A percentile compares a stretch with the other conserved stretches of the same genome.
Conservation (phyloP, 768 basidiomycete genomes). For the Suillus plorans region DNA sequence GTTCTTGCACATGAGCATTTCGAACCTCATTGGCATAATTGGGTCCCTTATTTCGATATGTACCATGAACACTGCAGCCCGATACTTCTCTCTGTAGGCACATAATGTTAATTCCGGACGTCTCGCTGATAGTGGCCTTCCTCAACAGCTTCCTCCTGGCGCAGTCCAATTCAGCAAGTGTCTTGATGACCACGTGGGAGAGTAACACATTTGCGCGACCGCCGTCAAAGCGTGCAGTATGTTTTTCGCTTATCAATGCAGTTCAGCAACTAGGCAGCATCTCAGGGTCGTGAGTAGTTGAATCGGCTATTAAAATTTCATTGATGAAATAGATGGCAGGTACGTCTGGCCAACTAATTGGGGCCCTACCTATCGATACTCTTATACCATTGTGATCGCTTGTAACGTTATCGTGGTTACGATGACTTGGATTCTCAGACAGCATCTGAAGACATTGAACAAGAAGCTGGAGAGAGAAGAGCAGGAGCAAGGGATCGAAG, state of each 20-base stretch:
- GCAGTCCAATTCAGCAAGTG: slow-evolving; percentile 68
- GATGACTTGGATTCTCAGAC: slow-evolving; percentile 48
- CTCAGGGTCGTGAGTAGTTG: slow-evolving; percentile 64
- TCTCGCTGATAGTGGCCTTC: slow-evolving; percentile 3
- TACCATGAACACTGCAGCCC: slow-evolving; percentile 62
- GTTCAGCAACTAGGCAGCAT: slow-evolving; percentile 85
- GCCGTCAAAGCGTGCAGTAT: slow-evolving; percentile 82
- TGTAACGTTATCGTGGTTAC: slow-evolving; percentile 51
- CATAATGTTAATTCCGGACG: slow-evolving; percentile 6
- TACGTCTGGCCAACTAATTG: slow-evolving; percentile 68
- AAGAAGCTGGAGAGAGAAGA: slow-evolving; percentile 32
- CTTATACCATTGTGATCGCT: slow-evolving; percentile 72
- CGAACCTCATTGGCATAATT: slow-evolving; percentile 58
- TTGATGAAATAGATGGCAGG: slow-evolving; percentile 26
- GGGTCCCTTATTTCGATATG: slow-evolving; percentile 68
- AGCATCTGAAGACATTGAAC: slow-evolving; percentile 32
- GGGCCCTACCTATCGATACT: slow-evolving; percentile 69
- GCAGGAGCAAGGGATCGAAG: slow-evolving; percentile 39
- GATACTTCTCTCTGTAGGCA: slow-evolving; percentile 64
- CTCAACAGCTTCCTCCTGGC: slow-evolving; percentile 67
- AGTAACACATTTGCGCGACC: slow-evolving; percentile 67
- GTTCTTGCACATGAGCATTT: slow-evolving; percentile 30
- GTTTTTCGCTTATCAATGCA: slow-evolving; percentile 78
- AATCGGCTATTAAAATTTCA: slow-evolving; percentile 1
- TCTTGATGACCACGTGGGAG: slow-evolving; percentile 58